Base-by-base conservation (phyloP, 371 early-diverging fungal genomes). In the Mucor irregularis region DNA sequence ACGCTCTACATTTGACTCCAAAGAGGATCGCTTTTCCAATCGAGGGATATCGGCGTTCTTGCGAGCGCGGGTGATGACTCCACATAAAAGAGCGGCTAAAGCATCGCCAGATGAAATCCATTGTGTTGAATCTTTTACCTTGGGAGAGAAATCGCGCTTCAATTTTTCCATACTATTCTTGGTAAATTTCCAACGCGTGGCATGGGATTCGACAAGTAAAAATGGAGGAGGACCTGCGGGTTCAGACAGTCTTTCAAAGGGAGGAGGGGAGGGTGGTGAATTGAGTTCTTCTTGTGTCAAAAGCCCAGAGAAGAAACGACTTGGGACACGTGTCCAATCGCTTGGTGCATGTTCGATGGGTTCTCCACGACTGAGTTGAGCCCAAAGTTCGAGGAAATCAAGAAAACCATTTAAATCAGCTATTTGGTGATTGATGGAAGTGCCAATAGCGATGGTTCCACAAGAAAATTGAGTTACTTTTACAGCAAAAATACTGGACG, bases 21-120 rank as follows among this genome's bases (percentile, higher is more conserved):
- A 7, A 13, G 38, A 50, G 0, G 72, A 69, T 61, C 76, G 45
- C 49, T 73, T 73, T 25, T 70, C 55, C 31, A 68, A 30, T 47
- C 76, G 62, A 30, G 60, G 24, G 4, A 76, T 54, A 45, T 56
- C 51, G 3, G 24, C 62, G 35, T n/a, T 33, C 39, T 65, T 14
- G 22, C 76, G 76, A 28, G 76, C 73, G 17, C 76, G 70, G 4
- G 76, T 68, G 28, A 75, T 57, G 13, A 39, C 66, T 42, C 76
- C 76, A 28, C 52, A 62, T 5, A 73, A 14, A 30, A 76, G 44
- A 24, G 76, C 54, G 24, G 73, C 61, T 14, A 76, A 55, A 17
- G 73, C 76, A 62, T 76, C 76, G 1, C 73, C 76, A 1, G 76
- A 68, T n/a, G 76, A 76, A 38, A 76, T 76, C 76, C 76, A 76